Evolutionary conservation across 305 asterid genomes (phyloP), one percentile per base, ranked within the genome.

Genomic region (Lippia alba): DNA sequence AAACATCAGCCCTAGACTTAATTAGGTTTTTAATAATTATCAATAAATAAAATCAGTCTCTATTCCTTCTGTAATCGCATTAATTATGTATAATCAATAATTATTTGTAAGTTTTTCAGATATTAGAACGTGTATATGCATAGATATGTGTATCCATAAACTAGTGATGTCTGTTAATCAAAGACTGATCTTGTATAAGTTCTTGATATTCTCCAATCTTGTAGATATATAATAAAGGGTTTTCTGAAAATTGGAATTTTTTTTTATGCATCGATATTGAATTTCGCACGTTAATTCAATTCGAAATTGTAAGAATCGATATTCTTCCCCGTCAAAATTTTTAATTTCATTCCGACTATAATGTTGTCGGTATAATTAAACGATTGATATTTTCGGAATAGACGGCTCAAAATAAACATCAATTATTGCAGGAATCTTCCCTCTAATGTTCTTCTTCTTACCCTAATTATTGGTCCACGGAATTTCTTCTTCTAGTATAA

Each of bases 1-100:
- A 73, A 73, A 46, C 81, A 77, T 6, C 81, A 82, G 55, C 82
- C 87, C 24, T 85, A 76, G 32, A 16, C 56, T 17, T 48, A 16
- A 30, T 17, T 48, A 12, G 19, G 30, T 24, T 24, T 24, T 24
- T 24, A 24, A 15, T 2, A 17, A 6, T 51, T 51, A 17, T 51
- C 6, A 3, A 4, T 15, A 51, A 8, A 51, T 8, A 4, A 51
- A 15, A 51, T 15, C 8, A 51, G 17, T 51, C 8, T 15, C 2
- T 51, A 17, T 1, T 51, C 6, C 0, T 1, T 51, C 6, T 1
- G 15, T 1, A 14, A 3, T 49, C 0, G 3, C 30, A 24, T 24
- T 24, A 24, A 24, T 49, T 49, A 16, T 49, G 55, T 49, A 16
- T 15, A 12, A 49, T n/a, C n/a, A 16, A n/a, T 15, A 1, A 12